phyloP scores from a whole-genome alignment of 768 basidiomycete species.

The Wakefieldia striispora region DNA sequence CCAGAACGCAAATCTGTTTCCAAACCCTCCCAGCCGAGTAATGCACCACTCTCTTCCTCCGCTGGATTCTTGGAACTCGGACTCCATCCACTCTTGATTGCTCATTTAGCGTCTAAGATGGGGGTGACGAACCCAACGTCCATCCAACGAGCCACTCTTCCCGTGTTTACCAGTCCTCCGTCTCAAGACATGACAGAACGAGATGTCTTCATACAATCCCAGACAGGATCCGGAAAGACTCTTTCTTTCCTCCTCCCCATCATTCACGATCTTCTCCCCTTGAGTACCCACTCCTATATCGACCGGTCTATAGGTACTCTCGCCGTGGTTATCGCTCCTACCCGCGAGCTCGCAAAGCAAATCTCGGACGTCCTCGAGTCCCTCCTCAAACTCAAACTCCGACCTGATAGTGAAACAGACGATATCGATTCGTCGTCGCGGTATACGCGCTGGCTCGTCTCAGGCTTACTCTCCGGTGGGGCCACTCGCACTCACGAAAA shows the following conservation, averaged over 20 bases:
- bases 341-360: conserved; percentile 94
- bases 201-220: conserved; percentile 92
- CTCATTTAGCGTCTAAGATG: conserved; percentile 81
- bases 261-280: conserved; percentile 88
- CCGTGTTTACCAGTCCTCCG: conserved; percentile 52
- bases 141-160: conserved; percentile 75
- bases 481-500: conserved; percentile 94
- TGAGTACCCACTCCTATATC: conserved; percentile 88
- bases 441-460: conserved; percentile 89
- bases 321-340: conserved; percentile 92
- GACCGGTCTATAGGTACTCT: conserved; percentile 94
- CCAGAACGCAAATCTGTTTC: conserved; percentile 29
- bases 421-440: conserved; percentile 43
- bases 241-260: conserved; percentile 92
- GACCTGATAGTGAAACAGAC: conserved; percentile 52
- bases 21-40: conserved; percentile 58
- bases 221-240: conserved; percentile 97
- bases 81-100: conserved; percentile 73
- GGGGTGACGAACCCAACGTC: conserved; percentile 82
- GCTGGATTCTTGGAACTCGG: conserved; percentile 83
- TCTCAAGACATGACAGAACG: conserved; percentile 42
- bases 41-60: conserved; percentile 74
- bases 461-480: conserved; percentile 92
- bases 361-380: conserved; percentile 92
- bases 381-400: conserved; percentile 72